Evolutionary conservation across 2,329 filamentous ascomycete species (phyloP).

Genomic region (Nothopassalora personata): DNA sequence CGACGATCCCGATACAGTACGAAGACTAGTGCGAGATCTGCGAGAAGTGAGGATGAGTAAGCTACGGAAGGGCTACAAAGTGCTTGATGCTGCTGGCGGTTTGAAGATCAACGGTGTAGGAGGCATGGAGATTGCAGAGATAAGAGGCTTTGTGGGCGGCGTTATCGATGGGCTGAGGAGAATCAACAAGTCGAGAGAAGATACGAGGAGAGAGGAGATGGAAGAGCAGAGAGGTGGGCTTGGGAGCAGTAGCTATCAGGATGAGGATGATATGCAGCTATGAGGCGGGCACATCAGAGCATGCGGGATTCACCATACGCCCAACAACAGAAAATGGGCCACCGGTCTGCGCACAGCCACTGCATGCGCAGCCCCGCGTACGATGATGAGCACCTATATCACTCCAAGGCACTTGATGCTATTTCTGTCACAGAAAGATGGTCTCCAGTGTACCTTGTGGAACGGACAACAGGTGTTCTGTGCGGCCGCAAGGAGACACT

Average conservation of each 20-base stretch:
- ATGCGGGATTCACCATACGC: neutral
- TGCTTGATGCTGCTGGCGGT: slow-evolving; percentile 64
- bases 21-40: slow-evolving; percentile 71
- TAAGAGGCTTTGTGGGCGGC: slow-evolving; percentile 72
- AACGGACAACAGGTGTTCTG: too few species aligned
- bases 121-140: slow-evolving; percentile 87
- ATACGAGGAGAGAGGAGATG: slow-evolving; percentile 69
- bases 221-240: slow-evolving; percentile 57
- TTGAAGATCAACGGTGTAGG: slow-evolving; percentile 79
- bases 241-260: slow-evolving; percentile 42
- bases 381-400: too few species aligned
- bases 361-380: neutral
- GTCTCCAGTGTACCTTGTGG: too few species aligned
- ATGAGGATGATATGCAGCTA: slow-evolving; percentile 57
- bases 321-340: too few species aligned
- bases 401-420: too few species aligned
- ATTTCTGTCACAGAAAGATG: too few species aligned
- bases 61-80: slow-evolving; percentile 68
- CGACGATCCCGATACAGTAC: slow-evolving; percentile 64
- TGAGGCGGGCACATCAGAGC: slow-evolving; percentile 4
- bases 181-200: slow-evolving; percentile 75
- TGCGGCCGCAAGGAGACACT: too few species aligned
- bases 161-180: slow-evolving; percentile 84
- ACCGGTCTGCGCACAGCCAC: neutral
- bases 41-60: slow-evolving; percentile 87